A percentile compares a stretch with the other conserved stretches of the same genome.
Evolutionary conservation across 202 grass and related monocot species (phyloP).

Genomic region (Alloteropsis angusta): DNA sequence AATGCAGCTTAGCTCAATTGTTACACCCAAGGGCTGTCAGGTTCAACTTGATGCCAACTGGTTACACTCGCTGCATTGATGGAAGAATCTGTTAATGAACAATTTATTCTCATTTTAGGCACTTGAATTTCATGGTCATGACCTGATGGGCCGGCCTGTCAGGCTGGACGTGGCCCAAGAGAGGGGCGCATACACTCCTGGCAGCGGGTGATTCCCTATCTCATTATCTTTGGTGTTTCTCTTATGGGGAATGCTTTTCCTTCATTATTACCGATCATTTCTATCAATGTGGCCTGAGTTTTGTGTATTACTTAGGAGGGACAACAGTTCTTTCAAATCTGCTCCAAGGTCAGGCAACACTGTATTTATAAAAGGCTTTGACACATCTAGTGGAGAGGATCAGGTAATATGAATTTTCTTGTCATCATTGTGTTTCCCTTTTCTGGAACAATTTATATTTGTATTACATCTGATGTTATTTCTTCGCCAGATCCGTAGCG

Average conservation of each 20-base stretch:
- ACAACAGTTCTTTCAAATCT: conserved; percentile 38
- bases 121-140: conserved; percentile 37
- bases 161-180: conserved; percentile 57
- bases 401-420: conserved; percentile 31
- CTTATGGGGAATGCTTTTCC: background rate
- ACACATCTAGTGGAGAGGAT: conserved; percentile 45
- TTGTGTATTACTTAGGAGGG: conserved; percentile 42
- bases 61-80: background rate
- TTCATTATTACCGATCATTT: background rate
- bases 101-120: conserved; percentile 31
- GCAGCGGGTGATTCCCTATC: conserved; percentile 39
- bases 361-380: conserved; percentile 80
- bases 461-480: background rate
- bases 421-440: background rate
- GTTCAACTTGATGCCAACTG: background rate
- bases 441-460: background rate
- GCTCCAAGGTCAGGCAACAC: conserved; percentile 41
- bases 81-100: background rate
- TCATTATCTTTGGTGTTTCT: background rate
- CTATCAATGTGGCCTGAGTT: background rate
- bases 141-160: conserved; percentile 48
- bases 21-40: background rate
- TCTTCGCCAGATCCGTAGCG: conserved; percentile 46
- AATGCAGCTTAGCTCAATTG: background rate
- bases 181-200: conserved; percentile 44